Conservation (phyloP, 352 stramenopile genomes). For the Globisporangium megalacanthum region DNA sequence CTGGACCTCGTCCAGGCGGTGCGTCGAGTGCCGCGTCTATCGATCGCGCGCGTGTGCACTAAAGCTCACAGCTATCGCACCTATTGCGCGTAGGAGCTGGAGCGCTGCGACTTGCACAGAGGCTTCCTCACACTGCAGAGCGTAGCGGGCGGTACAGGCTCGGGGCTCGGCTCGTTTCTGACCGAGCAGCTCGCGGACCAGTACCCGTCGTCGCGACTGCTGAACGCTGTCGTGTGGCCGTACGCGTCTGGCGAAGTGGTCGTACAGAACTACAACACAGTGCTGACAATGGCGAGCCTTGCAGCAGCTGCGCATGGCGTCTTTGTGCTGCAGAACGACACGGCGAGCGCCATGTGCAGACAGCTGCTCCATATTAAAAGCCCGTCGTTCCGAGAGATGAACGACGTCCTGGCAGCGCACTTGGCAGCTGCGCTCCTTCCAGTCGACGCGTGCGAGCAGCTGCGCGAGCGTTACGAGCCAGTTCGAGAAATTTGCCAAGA, state of each 20-base stretch:
- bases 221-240: constrained; percentile 84
- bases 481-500: constrained; percentile 35
- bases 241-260: constrained; percentile 81
- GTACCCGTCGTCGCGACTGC: constrained; percentile 40
- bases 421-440: constrained; percentile 50
- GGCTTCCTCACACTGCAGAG: constrained; percentile 81
- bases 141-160: constrained; percentile 83
- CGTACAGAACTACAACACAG: constrained; percentile 89
- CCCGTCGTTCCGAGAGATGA: constrained; percentile 61
- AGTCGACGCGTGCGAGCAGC: constrained; percentile 9
- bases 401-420: constrained; percentile 54
- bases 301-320: constrained; percentile 49
- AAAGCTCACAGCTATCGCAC: background rate
- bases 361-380: constrained; percentile 43
- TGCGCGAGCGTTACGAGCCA: constrained; percentile 16
- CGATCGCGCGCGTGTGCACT: too few species aligned
- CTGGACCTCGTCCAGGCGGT: constrained; percentile 51
- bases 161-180: constrained; percentile 76
- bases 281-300: constrained; percentile 82
- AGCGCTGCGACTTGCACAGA: constrained; percentile 61
- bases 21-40: background rate
- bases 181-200: constrained; percentile 67
- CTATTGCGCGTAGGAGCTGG: constrained; percentile 41
- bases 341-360: constrained; percentile 46
- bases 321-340: constrained; percentile 72